Percentiles rank a stretch among this genome's conserved stretches.
Conservation (phyloP, 768 basidiomycete genomes). For the Collybia mongolica region DNA sequence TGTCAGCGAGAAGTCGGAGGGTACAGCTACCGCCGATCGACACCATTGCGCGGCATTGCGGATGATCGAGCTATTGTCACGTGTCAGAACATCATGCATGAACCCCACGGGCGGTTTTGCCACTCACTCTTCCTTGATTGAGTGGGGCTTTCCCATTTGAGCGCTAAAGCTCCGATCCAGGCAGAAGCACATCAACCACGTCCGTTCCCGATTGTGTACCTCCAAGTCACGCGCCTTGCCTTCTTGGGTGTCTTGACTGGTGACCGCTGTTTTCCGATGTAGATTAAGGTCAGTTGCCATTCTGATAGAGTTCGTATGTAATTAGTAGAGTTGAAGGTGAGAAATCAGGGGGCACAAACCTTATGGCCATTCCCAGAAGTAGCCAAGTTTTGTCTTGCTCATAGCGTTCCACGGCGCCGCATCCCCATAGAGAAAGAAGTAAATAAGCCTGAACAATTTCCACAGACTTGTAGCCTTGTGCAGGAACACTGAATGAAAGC, state of each 20-base stretch:
- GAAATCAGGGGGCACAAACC: slow-evolving; percentile 39
- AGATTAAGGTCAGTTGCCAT: slow-evolving; percentile 97
- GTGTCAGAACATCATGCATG: slow-evolving; percentile 3
- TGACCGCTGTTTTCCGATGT: slow-evolving; percentile 76
- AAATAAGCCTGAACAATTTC: slow-evolving; percentile 96
- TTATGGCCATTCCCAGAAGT: slow-evolving; percentile 81
- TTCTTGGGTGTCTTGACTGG: slow-evolving; percentile 71
- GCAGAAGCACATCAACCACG: slow-evolving; percentile 87
- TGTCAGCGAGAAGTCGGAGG: slow-evolving; percentile 67
- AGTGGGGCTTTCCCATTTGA: slow-evolving; percentile 96
- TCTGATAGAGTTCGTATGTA: slow-evolving; percentile 32
- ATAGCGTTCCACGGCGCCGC: slow-evolving; percentile 93
- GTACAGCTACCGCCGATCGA: slow-evolving; percentile 56
- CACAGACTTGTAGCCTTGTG: slow-evolving; percentile 86
- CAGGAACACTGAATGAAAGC: slow-evolving; percentile 85
- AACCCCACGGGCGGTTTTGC: not conserved
- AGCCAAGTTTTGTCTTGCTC: slow-evolving; percentile 97
- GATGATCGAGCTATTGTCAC: slow-evolving; percentile 71
- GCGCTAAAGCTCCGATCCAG: slow-evolving; percentile 90
- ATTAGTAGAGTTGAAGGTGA: not conserved
- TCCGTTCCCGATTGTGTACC: slow-evolving; percentile 91
- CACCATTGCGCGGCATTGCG: slow-evolving; percentile 80
- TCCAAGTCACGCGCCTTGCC: slow-evolving; percentile 77
- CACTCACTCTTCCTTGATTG: slow-evolving; percentile 89
- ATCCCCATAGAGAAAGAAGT: slow-evolving; percentile 85